These are phyloP conservation scores for Aspergillus avenaceus DNA, from an alignment of 495 filamentous ascomycete species.

Conservation along the genomic window DNA sequence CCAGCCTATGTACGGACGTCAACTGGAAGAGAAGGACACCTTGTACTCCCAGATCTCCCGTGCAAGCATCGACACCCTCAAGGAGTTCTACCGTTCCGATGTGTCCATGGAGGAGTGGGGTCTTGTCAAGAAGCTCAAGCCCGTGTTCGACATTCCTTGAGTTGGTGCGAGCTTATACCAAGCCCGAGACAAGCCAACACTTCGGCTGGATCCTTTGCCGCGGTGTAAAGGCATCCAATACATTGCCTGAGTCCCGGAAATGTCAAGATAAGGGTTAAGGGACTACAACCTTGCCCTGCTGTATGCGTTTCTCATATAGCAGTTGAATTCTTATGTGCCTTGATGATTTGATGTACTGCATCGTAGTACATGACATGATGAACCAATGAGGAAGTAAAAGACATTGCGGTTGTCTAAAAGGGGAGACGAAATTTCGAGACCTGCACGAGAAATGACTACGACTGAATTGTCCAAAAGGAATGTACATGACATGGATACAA, in stretches of 20 bases:
- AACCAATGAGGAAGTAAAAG: not conserved
- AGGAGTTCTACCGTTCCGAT: slow-evolving; percentile 90
- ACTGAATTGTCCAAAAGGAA: slow-evolving; percentile 23
- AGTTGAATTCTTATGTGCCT: slow-evolving; percentile 3
- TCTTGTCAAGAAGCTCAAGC: slow-evolving; percentile 89
- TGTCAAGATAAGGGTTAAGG: not conserved
- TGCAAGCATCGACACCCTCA: slow-evolving; percentile 86
- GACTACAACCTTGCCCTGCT: not conserved
- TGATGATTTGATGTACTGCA: slow-evolving; percentile 5
- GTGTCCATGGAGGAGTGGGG: slow-evolving; percentile 93
- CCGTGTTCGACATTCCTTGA: slow-evolving; percentile 84
- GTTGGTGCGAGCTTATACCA: not conserved
- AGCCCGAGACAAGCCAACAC: too few relatives aligned
- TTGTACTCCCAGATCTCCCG: slow-evolving; percentile 87
- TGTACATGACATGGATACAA: slow-evolving; percentile 31
- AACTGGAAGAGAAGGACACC: slow-evolving; percentile 88
- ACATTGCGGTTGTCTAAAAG: not conserved
- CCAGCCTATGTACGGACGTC: slow-evolving; percentile 92
- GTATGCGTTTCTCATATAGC: slow-evolving; percentile 1
- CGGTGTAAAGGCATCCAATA: too few relatives aligned
- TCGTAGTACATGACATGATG: slow-evolving; percentile 3
- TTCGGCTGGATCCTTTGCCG: too few relatives aligned
- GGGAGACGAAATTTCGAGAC: slow-evolving; percentile 3
- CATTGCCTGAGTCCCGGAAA: not conserved
- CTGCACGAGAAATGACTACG: slow-evolving; percentile 25